Evolutionary conservation across 1,284 basidiomycete species (phyloP).

Genomic region (Sporisorium graminicola): DNA sequence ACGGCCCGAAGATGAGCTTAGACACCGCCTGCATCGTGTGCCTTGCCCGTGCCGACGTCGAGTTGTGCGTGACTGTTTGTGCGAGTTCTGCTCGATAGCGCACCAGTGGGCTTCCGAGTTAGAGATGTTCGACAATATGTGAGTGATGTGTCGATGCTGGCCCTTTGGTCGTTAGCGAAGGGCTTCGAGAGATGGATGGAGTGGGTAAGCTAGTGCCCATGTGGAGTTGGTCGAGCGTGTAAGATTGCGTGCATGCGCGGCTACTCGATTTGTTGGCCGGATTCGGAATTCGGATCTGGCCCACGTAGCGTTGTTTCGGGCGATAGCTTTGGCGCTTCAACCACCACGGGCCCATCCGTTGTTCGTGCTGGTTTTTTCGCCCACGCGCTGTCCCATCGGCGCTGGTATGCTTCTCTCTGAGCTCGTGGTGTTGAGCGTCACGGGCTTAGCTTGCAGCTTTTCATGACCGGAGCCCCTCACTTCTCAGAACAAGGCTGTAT

Average conservation of each 20-base stretch:
- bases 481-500: too few species aligned
- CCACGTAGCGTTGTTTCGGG: conserved; percentile 7
- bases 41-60: background rate
- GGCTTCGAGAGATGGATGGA: conserved; percentile 11
- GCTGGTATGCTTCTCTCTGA: too few species aligned
- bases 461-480: too few species aligned
- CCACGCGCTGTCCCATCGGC: background rate
- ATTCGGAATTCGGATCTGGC: conserved; percentile 30
- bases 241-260: conserved; percentile 21
- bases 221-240: conserved; percentile 28
- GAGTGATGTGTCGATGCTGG: background rate
- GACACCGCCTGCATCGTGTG: conserved; percentile 83
- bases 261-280: conserved; percentile 14
- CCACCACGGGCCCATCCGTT: background rate
- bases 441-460: too few species aligned
- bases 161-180: background rate
- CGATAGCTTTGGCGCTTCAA: conserved; percentile 1
- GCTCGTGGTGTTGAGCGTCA: too few species aligned
- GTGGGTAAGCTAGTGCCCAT: conserved; percentile 5
- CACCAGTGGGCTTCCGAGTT: background rate
- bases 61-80: background rate
- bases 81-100: too few species aligned
- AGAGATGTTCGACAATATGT: background rate
- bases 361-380: too few species aligned
- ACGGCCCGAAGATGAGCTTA: conserved; percentile 91